Percentiles rank a stretch among this genome's conserved stretches.
Conservation (phyloP, 306 rosid species). For the Vigna trinervia region DNA sequence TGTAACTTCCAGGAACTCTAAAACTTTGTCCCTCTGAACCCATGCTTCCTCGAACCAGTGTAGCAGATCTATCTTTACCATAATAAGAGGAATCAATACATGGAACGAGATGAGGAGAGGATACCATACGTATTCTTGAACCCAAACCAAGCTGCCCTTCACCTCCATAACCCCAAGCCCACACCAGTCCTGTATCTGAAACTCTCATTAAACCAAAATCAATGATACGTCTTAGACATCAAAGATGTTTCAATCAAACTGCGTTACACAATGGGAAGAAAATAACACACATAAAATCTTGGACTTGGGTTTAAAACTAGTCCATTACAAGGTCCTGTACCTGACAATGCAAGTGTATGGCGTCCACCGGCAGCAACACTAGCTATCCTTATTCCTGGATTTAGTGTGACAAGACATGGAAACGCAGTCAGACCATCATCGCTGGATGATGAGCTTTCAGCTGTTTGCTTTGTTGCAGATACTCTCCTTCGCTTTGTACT, state of each 20-base stretch:
- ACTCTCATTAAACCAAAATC: constrained; percentile 52
- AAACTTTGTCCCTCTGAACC: constrained; percentile 57
- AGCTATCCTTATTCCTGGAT: constrained; percentile 72
- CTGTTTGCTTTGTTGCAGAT: constrained; percentile 67
- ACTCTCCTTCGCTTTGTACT: constrained; percentile 74
- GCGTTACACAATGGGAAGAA: constrained; percentile 12
- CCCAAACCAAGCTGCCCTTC: constrained; percentile 97
- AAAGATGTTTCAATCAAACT: constrained; percentile 14
- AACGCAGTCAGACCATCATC: constrained; percentile 74
- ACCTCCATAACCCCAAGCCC: constrained; percentile 98
- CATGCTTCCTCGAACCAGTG: constrained; percentile 56
- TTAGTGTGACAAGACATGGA: constrained; percentile 78
- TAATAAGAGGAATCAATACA: constrained; percentile 65
- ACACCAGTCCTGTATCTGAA: constrained; percentile 87
- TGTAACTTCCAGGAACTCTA: constrained; percentile 69
- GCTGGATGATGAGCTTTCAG: constrained; percentile 70
- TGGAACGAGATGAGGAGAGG: constrained; percentile 87
- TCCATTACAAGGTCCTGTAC: constrained; percentile 49
- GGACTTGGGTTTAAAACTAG: constrained; percentile 18
- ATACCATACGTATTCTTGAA: constrained; percentile 82
- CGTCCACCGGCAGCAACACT: constrained; percentile 89
- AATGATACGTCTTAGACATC: constrained; percentile 33
- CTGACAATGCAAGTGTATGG: constrained; percentile 78
- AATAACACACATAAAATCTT: constrained; percentile 19
- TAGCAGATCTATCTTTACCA: constrained; percentile 60